Evolutionary conservation across 2,329 filamentous ascomycete genomes (phyloP).

Genomic region (Fusarium compactum): DNA sequence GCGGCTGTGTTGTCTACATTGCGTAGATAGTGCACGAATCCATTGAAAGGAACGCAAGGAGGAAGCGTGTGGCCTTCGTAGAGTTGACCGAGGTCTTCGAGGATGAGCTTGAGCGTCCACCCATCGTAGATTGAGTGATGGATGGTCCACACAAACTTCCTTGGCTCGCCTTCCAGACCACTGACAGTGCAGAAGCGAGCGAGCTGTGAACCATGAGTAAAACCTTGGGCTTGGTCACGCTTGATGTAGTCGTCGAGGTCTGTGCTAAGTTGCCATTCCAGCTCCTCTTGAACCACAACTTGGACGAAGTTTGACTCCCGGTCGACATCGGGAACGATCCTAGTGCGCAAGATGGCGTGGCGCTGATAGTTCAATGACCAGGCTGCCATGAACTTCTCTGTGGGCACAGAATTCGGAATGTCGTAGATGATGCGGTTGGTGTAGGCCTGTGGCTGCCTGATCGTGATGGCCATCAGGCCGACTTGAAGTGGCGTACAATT

Average conservation of each 20-base stretch:
- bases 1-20: slow-evolving; percentile 4
- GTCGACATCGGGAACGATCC: slow-evolving; percentile 6
- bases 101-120: slow-evolving; percentile 10
- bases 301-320: slow-evolving; percentile 2
- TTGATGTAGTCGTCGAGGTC: slow-evolving; percentile 8
- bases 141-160: slow-evolving; percentile 11
- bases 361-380: slow-evolving; percentile 10
- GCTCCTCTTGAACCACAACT: slow-evolving; percentile 5
- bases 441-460: slow-evolving; percentile 21
- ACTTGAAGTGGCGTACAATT: slow-evolving; percentile 15
- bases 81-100: slow-evolving; percentile 7
- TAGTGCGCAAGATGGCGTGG: slow-evolving; percentile 7
- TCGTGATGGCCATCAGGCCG: slow-evolving; percentile 21
- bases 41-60: slow-evolving; percentile 5
- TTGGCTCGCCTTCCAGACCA: slow-evolving; percentile 2
- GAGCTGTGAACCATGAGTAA: slow-evolving; percentile 4
- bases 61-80: slow-evolving; percentile 6
- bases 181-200: not conserved
- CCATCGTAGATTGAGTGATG: slow-evolving; percentile 14
- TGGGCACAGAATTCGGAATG: not conserved
- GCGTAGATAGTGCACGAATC: slow-evolving; percentile 6
- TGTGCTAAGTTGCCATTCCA: slow-evolving; percentile 3
- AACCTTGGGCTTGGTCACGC: slow-evolving; percentile 4
- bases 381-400: slow-evolving; percentile 6
- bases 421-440: slow-evolving; percentile 12